These are phyloP conservation scores for Verticillium nubilum DNA, from an alignment of 2,329 filamentous ascomycete species.

Conservation along the genomic window DNA sequence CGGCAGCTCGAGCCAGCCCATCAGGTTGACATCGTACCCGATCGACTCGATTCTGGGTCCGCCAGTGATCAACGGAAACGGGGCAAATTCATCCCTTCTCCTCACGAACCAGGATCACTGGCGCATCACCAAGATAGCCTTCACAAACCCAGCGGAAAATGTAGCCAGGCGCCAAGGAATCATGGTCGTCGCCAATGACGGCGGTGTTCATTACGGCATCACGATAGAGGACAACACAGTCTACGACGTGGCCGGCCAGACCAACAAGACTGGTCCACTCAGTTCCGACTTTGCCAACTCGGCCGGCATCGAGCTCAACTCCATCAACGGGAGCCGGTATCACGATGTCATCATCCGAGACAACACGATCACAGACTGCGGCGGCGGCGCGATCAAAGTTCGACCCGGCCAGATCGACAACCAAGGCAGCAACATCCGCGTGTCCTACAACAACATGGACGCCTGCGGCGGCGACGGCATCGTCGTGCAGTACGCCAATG, in stretches of 20 bases:
- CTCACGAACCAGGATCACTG: slow-evolving; percentile 18
- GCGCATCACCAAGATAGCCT: slow-evolving; percentile 14
- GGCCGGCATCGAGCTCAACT: slow-evolving; percentile 13
- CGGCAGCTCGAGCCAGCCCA: slow-evolving; percentile 10
- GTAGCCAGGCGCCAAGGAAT: slow-evolving; percentile 15
- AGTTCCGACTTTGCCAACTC: slow-evolving; percentile 13
- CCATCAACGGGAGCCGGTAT: slow-evolving; percentile 14
- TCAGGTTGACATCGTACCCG: slow-evolving; percentile 14
- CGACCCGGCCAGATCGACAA: slow-evolving; percentile 15
- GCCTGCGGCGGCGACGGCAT: slow-evolving; percentile 18
- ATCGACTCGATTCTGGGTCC: not conserved
- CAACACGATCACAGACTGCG: slow-evolving; percentile 16
- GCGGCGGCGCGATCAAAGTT: slow-evolving; percentile 19
- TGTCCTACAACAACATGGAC: slow-evolving; percentile 14
- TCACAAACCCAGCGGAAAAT: slow-evolving; percentile 12
- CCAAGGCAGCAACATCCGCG: slow-evolving; percentile 8
- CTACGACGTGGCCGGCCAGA: slow-evolving; percentile 16
- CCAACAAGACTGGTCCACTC: slow-evolving; percentile 13
- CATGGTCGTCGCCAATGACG: slow-evolving; percentile 14
- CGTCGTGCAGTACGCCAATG: slow-evolving; percentile 14
- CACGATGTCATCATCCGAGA: slow-evolving; percentile 14
- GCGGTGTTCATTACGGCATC: slow-evolving; percentile 15
- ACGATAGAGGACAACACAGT: slow-evolving; percentile 15
- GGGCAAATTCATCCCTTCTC: slow-evolving; percentile 11
- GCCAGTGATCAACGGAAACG: slow-evolving; percentile 16